Evolutionary conservation across 1,284 basidiomycete genomes (phyloP), one percentile per base, ranked within the genome.

Genomic region (Serendipita sp.): DNA sequence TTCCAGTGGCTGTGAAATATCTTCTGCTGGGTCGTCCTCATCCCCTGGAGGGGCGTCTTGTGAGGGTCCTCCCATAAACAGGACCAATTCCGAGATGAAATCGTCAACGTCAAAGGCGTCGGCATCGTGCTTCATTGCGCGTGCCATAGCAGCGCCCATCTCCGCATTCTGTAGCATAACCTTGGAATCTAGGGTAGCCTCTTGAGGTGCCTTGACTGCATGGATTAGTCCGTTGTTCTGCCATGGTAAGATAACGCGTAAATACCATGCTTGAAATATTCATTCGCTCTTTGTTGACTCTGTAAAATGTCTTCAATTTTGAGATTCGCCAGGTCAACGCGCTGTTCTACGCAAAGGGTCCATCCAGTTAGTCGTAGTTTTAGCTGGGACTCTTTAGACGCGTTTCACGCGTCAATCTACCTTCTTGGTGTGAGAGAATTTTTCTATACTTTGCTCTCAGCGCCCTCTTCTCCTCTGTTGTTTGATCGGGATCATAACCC

Each of bases 41-140:
- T 65, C 64, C 34, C 60, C 66, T n/a, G 63, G 64, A 15, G 49
- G 70, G 49, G 66, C 32, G 71, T 69, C 65, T 76, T 75, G 68
- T 68, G 60, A 47, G 44, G 64, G 77, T 1, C 85, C 85, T 17
- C 87, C 86, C 84, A 91, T 84, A 67, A 82, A 87, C 8, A 75
- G 79, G 58, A 85, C 74, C 26, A 92, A 76, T 67, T 85, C 85
- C 1, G 81, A 73, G 53, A 93, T 76, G 67, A 91, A 92, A 65
- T 93, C 90, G 65, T 91, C 89, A 38, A 87, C 76, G 70, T 93
- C 91, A 69, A 93, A 93, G 15, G 83, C 82, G 60, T 87, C 85
- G 0, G 81, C 81, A 62, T 88, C 88, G 0, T 88, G 83, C 71
- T 88, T 90, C 81, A 93, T 84, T n/a, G 85, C 82, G 43, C 88